Base-by-base conservation (phyloP, 495 filamentous ascomycete species). In the Hypoxylon cercidicola region DNA sequence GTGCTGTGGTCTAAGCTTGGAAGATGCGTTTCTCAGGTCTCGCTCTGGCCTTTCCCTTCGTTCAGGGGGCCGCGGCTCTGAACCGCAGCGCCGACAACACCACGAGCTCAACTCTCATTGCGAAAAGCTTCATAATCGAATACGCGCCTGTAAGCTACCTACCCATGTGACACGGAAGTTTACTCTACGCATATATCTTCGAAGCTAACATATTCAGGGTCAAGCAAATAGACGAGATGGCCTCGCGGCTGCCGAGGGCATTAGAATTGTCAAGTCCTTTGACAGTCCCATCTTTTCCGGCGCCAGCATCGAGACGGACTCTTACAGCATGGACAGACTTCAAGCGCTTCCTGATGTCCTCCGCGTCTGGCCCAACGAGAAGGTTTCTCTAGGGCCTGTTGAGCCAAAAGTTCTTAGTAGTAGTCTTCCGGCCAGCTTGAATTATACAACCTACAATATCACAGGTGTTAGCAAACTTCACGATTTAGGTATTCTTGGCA, bases 241-340 rank as follows among this genome's bases (percentile, higher is more conserved):
- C 6, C 45, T 63, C 21, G 44, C 45, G 1, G 20, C 60, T 9
- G 45, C 51, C n/a, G 44, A 63, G 25, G 67, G 63, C 47, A 35
- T 66, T n/a, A 57, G 30, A 19, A 62, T 71, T 40, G 37, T 71
- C n/a, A 68, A 68, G 32, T 51, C 43, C 18, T 71, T 71, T 41
- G 41, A 61, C 2, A 64, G 54, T 39, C 50, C 54, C 11, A 41
- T 71, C 39, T 71, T 71, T 23, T 51, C 60, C 0, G 69, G 69
- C 4, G 69, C 60, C 6, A 49, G 39, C 25, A 46, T 71, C 8
- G 60, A 71, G 49, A 59, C 64, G 1, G 34, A 45, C 16, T 35
- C 15, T 0, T 62, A 62, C 40, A 57, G 28, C 23, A 47, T 53
- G 18, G 46, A 64, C 4, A 60, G 19, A 3, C 54, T 69, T 4